Evolutionary conservation across 352 stramenopile species (phyloP).

Genomic region (Phytophthora parvispora): DNA sequence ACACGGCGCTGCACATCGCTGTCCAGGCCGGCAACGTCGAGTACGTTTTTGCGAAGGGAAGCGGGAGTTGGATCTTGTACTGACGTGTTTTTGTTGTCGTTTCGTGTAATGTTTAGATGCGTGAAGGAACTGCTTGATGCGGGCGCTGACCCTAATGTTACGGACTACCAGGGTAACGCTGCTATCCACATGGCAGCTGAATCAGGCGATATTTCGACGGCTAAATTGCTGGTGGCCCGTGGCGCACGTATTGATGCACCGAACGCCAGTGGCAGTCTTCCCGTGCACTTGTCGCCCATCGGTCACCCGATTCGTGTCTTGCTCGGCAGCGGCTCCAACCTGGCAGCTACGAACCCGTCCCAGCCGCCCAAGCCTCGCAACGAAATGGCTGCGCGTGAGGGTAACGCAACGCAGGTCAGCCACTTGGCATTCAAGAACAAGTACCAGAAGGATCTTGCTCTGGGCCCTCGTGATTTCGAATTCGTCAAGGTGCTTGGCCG

Average conservation of each 20-base stretch:
- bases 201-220: constrained; percentile 80
- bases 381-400: constrained; percentile 52
- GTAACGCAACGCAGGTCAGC: constrained; percentile 78
- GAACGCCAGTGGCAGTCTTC: constrained; percentile 85
- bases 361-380: constrained; percentile 69
- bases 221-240: constrained; percentile 80
- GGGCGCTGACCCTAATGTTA: constrained; percentile 82
- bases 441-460: constrained; percentile 86
- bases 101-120: constrained; percentile 41
- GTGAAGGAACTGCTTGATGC: constrained; percentile 80
- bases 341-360: constrained; percentile 78
- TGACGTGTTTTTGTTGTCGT: constrained; percentile 19
- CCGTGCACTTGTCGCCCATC: constrained; percentile 88
- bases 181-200: constrained; percentile 88
- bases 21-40: constrained; percentile 74
- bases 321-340: constrained; percentile 73
- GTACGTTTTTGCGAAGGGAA: constrained; percentile 36
- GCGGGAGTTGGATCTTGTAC: constrained; percentile 3
- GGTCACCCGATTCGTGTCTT: constrained; percentile 88
- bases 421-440: constrained; percentile 93
- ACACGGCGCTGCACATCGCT: constrained; percentile 84
- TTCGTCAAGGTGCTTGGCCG: constrained; percentile 89
- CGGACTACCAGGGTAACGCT: constrained; percentile 85
- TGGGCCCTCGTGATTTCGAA: constrained; percentile 88
- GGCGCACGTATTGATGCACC: constrained; percentile 78